phyloP scores from a whole-genome alignment of 106 monocot species.

The Ottelia alismoides region DNA sequence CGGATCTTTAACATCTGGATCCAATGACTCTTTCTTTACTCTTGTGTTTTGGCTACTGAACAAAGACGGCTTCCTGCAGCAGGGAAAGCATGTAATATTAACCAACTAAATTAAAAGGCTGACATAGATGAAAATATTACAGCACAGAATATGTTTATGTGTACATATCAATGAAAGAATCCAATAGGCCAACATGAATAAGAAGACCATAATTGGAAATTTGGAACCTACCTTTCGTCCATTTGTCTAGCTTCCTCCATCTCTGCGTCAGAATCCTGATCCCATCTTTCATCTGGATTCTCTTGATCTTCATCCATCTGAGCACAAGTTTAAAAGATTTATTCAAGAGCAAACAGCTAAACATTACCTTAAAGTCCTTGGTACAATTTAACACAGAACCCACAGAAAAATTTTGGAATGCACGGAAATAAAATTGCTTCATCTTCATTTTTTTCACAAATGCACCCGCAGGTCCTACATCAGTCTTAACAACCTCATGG shows the following conservation, averaged over 20 bases:
- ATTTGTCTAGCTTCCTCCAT: conserved; percentile 13
- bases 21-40: conserved; percentile 8
- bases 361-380: background rate
- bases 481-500: too few relatives aligned
- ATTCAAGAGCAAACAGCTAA: too few relatives aligned
- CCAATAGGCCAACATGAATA: too few relatives aligned
- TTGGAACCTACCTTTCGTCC: conserved; percentile 10
- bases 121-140: background rate
- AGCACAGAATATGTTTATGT: too few relatives aligned
- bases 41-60: conserved; percentile 2
- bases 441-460: too few relatives aligned
- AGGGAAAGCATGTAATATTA: background rate
- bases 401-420: too few relatives aligned
- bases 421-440: too few relatives aligned
- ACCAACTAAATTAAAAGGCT: background rate
- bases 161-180: too few relatives aligned
- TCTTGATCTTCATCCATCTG: conserved; percentile 31
- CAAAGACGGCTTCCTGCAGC: conserved; percentile 9
- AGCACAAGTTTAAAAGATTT: too few relatives aligned
- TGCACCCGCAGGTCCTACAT: too few relatives aligned
- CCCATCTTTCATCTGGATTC: conserved; percentile 25
- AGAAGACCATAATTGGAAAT: too few relatives aligned
- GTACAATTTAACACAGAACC: too few relatives aligned
- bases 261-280: conserved; percentile 21
- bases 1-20: conserved; percentile 11